Evolutionary conservation across 2,329 filamentous ascomycete species (phyloP).

Genomic region (Ramularia collo-cygni): DNA sequence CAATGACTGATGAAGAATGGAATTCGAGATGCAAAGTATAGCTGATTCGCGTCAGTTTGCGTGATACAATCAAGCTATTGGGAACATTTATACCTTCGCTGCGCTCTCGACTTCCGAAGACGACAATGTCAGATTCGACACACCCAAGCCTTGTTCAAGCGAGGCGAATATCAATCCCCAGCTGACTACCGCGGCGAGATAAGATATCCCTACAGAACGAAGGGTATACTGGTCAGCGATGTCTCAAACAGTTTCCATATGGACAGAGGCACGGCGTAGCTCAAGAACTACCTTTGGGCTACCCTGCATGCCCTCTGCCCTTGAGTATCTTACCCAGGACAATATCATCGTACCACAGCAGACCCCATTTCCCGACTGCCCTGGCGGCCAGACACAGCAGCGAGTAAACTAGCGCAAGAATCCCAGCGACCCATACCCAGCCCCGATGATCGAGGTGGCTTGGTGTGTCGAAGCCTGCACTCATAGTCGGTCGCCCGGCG

Average conservation of each 20-base stretch:
- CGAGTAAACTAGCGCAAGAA: slow-evolving; percentile 18
- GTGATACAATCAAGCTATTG: neutral
- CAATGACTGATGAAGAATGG: slow-evolving; percentile 16
- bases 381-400: slow-evolving; percentile 17
- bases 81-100: slow-evolving; percentile 6
- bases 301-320: too few relatives aligned
- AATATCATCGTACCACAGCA: slow-evolving; percentile 19
- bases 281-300: too few relatives aligned
- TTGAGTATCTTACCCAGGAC: too few relatives aligned
- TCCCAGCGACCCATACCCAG: slow-evolving; percentile 18
- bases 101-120: slow-evolving; percentile 5
- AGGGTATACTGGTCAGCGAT: too few relatives aligned
- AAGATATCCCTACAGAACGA: too few relatives aligned
- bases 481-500: slow-evolving; percentile 4
- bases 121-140: slow-evolving; percentile 9
- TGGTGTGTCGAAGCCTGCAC: slow-evolving; percentile 13
- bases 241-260: too few relatives aligned
- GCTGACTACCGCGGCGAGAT: slow-evolving; percentile 12
- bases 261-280: too few relatives aligned
- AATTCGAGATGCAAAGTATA: slow-evolving; percentile 18
- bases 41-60: slow-evolving; percentile 5
- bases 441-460: slow-evolving; percentile 13
- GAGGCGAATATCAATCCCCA: slow-evolving; percentile 15
- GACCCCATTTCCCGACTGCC: slow-evolving; percentile 15
- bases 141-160: slow-evolving; percentile 9